Base-by-base conservation (phyloP, 139 green algal species). In the Chlamydomonas sp. region DNA sequence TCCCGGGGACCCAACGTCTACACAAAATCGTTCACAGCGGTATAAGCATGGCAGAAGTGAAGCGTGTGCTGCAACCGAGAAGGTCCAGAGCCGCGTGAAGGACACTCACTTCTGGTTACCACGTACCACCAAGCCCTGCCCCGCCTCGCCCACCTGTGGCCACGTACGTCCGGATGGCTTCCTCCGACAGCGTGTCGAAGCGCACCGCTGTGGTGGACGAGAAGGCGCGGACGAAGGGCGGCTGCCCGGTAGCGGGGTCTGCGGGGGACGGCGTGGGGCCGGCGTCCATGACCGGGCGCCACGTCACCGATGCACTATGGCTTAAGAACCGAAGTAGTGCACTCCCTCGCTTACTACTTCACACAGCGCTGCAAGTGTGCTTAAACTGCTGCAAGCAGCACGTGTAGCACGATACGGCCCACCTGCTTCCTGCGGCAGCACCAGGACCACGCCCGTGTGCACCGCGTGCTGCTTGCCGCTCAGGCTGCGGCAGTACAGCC, bases 391-490 rank as follows among this genome's bases (percentile, higher is more conserved):
- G 57, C 58, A 64, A n/a, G 58, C 57, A 49, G 58, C 57, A 31
- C 8, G 2, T 57, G 8, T 67, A 31, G 1, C 8, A 5, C 8
- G 59, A 31, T 7, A 17, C 60, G 9, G 49, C 78, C n/a, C 78
- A 84, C 75, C 78, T 58, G 63, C 17, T 31, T 58, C 64, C 7
- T 58, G 73, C 0, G 93, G 92, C 20, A 97, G 80, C 17, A 96
- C 85, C 14, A 98, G 90, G 17, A 90, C 93, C 8, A 98, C 93
- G 6, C 97, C 97, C 9, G 97, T 99, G 90, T 99, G 96, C 57
- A 99, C 97, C 8, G 91, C 77, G 85, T 98, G 96, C 10, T 77
- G 78, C 9, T 31, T 73, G 0, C 95, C 95, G 61, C 77, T 89
- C 73, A 87, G 63, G 2, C 83, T 87, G 83, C 1, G 20, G 58